Percentiles rank a stretch among this genome's conserved stretches.
Conservation (phyloP, 257 asterid genomes). For the Thymus quinquecostatus region DNA sequence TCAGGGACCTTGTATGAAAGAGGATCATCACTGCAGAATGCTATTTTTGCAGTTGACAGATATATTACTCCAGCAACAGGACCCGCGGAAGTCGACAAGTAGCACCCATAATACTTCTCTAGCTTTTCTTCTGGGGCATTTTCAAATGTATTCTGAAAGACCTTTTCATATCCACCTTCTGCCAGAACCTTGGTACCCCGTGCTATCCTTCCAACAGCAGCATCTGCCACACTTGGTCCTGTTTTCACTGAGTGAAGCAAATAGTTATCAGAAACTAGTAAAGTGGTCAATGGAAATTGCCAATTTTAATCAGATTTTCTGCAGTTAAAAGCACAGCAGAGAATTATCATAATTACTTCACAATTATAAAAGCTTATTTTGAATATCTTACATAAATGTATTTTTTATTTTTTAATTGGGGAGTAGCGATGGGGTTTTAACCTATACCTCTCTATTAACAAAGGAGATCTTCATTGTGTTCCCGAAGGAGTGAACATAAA, state of each 20-base stretch:
- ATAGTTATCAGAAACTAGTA: constrained; percentile 32
- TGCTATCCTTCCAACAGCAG: constrained; percentile 89
- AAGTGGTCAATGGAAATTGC: constrained; percentile 3
- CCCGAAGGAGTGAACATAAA: too few species aligned
- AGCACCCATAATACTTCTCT: constrained; percentile 74
- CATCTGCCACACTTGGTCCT: constrained; percentile 87
- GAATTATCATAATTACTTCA: background rate
- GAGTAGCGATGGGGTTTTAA: too few species aligned
- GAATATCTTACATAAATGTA: constrained; percentile 4
- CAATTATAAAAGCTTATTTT: background rate
- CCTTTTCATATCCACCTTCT: constrained; percentile 95
- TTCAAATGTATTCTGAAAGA: constrained; percentile 83
- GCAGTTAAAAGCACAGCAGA: background rate
- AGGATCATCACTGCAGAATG: constrained; percentile 91
- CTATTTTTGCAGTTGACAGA: constrained; percentile 77
- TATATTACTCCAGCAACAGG: constrained; percentile 87
- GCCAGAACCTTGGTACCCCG: constrained; percentile 85
- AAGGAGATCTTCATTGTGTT: too few species aligned
- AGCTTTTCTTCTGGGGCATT: constrained; percentile 75
- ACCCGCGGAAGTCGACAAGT: constrained; percentile 93
- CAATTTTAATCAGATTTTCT: background rate
- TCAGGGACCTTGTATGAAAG: constrained; percentile 72
- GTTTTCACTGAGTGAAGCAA: constrained; percentile 68
- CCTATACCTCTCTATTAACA: too few species aligned
- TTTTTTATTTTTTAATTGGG: too few species aligned